These are phyloP conservation scores for Bertia moriformis DNA, from an alignment of 2,329 filamentous ascomycete genomes.

Conservation along the genomic window DNA sequence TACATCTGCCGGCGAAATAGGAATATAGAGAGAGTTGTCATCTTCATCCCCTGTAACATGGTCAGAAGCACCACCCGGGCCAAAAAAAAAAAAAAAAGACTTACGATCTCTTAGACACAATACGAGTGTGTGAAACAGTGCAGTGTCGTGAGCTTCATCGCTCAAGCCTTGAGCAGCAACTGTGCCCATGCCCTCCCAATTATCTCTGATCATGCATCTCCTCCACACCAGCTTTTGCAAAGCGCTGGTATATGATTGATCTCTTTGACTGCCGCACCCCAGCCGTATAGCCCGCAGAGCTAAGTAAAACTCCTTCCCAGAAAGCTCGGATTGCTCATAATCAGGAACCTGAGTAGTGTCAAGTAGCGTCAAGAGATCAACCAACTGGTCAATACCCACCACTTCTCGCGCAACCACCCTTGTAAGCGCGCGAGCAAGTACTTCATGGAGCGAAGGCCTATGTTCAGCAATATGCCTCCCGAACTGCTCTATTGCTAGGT, in stretches of 20 bases:
- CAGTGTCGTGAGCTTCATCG: neutral
- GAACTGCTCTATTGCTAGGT: conserved; percentile 35
- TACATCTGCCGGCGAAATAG: neutral
- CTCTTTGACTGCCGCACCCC: conserved; percentile 11
- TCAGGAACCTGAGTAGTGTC: neutral
- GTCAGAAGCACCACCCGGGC: too few relatives aligned
- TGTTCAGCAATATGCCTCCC: conserved; percentile 19
- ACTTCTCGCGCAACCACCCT: conserved; percentile 26
- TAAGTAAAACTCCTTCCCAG: neutral
- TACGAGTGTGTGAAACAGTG: neutral
- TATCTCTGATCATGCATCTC: conserved; percentile 40
- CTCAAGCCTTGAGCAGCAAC: neutral
- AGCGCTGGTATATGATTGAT: conserved; percentile 18
- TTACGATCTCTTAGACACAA: neutral
- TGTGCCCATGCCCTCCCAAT: conserved; percentile 27
- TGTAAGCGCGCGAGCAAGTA: conserved; percentile 33
- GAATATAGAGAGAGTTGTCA: neutral
- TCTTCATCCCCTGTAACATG: neutral
- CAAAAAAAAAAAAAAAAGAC: too few relatives aligned
- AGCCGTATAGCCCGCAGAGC: neutral
- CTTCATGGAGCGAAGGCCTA: conserved; percentile 30
- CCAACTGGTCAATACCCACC: neutral
- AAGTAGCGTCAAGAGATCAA: neutral
- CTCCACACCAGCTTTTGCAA: conserved; percentile 43
- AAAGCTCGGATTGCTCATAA: neutral